phyloP scores from a whole-genome alignment of 2,329 filamentous ascomycete genomes.

The Coniosporium tulheliwenetii region DNA sequence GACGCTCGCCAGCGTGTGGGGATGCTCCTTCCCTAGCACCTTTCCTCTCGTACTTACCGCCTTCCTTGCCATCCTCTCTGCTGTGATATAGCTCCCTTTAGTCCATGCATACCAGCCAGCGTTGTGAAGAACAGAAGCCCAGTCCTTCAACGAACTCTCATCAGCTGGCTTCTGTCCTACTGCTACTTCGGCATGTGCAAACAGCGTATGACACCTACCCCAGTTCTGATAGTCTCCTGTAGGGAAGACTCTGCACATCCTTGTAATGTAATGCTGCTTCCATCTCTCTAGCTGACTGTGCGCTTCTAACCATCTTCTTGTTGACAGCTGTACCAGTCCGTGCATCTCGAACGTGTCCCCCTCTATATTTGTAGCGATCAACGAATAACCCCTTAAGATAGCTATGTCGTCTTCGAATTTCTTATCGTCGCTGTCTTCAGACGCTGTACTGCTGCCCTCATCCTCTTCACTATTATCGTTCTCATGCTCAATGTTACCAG shows the following conservation, averaged over 20 bases:
- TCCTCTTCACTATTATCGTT: too few species aligned
- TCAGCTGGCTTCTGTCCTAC: constrained; percentile 3
- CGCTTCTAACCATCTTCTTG: constrained; percentile 16
- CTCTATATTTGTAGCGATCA: constrained; percentile 4
- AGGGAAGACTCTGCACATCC: constrained; percentile 14
- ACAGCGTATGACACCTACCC: constrained; percentile 15
- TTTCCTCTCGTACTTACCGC: constrained; percentile 2
- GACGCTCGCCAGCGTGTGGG: constrained; percentile 3
- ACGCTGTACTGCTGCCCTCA: too few species aligned
- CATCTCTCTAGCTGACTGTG: constrained; percentile 12
- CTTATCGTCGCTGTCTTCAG: too few species aligned
- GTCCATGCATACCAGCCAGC: constrained; percentile 9
- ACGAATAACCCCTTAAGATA: constrained; percentile 3
- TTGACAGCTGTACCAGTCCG: constrained; percentile 23
- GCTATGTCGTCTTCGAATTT: constrained; percentile 5
- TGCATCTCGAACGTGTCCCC: constrained; percentile 25
- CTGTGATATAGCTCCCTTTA: constrained; percentile 1
- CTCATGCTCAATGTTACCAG: too few species aligned
- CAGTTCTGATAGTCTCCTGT: constrained; percentile 15
- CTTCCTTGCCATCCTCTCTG: constrained; percentile 2
- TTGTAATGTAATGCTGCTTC: constrained; percentile 14
- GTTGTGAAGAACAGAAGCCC: constrained; percentile 9
- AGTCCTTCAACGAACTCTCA: constrained; percentile 3
- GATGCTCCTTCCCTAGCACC: constrained; percentile 1
- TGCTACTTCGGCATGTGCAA: constrained; percentile 13